Evolutionary conservation across 2,329 filamentous ascomycete genomes (phyloP), one percentile per base, ranked within the genome.

Genomic region (Xylariaceae sp.): DNA sequence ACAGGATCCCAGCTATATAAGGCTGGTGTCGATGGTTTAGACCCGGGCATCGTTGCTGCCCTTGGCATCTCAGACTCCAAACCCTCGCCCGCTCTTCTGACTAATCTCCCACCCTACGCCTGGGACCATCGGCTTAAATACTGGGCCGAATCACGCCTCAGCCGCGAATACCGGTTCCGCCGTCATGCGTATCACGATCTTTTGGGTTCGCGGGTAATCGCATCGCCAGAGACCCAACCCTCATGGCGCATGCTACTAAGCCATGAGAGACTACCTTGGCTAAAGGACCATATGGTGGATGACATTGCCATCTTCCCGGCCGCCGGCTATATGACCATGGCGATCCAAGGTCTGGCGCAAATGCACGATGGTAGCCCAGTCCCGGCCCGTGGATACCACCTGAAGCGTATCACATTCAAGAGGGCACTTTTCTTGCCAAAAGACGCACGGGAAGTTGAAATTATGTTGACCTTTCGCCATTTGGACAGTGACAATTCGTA

Each of bases 281-380:
- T 58, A 17, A 41, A 37, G n/a, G 55, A 58, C 21, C 55, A 58
- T 19, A 28, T 57, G 14, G 47, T 57, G 14, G 41, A 53, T 23
- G 28, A 33, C 17, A 14, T 47, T 14, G 23, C 29, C 40, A 21
- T 53, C 17, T 53, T 46, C 21, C 51, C 51, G 2, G 51, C 14
- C 31, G 34, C 41, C 14, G 51, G 41, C 16, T 53, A 47, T 29
- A 46, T 53, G 31, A 16, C 19, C 12, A 46, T 53, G 51, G 51
- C 51, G 8, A 47, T 53, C 16, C 21, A 53, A 29, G 51, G 6
- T 29, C 14, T 47, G 23, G 9, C 9, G 21, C 41, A 45, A 19
- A 4, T 45, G 17, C 6, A 29, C 24, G 41, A 31, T 17, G 23
- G 26, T 16, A 28, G n/a, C 41, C 19, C n/a, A n/a, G n/a, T n/a